Percentiles rank a stretch among this genome's conserved stretches.
Evolutionary conservation across 2,329 filamentous ascomycete genomes (phyloP).

Genomic region (Atkinsonella hypoxylon): DNA sequence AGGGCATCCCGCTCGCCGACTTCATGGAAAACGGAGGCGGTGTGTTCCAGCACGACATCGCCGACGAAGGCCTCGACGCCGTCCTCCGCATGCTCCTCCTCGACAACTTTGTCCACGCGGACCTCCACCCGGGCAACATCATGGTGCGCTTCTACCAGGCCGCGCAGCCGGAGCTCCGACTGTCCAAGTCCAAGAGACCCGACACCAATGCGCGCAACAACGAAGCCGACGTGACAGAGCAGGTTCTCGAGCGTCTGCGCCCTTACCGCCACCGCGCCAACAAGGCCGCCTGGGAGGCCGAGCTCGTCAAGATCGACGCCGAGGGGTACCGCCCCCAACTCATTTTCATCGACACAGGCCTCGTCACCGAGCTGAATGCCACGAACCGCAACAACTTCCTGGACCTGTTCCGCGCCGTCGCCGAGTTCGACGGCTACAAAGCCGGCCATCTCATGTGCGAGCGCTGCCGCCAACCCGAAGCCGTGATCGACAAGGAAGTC

Average conservation of each 20-base stretch:
- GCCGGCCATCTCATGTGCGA: conserved; percentile 94
- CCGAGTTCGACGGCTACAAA: conserved; percentile 94
- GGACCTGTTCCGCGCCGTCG: conserved; percentile 88
- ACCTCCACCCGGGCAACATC: conserved; percentile 94
- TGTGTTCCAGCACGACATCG: conserved; percentile 86
- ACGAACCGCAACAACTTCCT: conserved; percentile 84
- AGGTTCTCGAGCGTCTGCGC: conserved; percentile 68
- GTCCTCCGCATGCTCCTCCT: conserved; percentile 94
- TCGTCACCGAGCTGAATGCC: conserved; percentile 86
- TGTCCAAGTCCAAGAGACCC: conserved; percentile 14
- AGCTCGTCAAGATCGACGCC: conserved; percentile 63
- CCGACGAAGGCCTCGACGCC: conserved; percentile 86
- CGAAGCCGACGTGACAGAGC: conserved; percentile 69
- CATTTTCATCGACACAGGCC: conserved; percentile 92
- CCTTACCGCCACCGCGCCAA: conserved; percentile 56
- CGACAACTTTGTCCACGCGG: conserved; percentile 95
- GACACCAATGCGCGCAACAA: conserved; percentile 26
- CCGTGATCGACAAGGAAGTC: conserved; percentile 77
- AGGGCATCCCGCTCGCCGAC: conserved; percentile 80
- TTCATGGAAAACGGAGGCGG: conserved; percentile 89
- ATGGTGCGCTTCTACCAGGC: conserved; percentile 98
- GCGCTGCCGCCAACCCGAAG: conserved; percentile 81
- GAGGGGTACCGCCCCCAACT: conserved; percentile 90
- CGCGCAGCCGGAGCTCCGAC: conserved; percentile 50
- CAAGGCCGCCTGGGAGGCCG: conserved; percentile 56